Conservation (phyloP, 2,329 filamentous ascomycete species). For the Fusarium acutatum region DNA sequence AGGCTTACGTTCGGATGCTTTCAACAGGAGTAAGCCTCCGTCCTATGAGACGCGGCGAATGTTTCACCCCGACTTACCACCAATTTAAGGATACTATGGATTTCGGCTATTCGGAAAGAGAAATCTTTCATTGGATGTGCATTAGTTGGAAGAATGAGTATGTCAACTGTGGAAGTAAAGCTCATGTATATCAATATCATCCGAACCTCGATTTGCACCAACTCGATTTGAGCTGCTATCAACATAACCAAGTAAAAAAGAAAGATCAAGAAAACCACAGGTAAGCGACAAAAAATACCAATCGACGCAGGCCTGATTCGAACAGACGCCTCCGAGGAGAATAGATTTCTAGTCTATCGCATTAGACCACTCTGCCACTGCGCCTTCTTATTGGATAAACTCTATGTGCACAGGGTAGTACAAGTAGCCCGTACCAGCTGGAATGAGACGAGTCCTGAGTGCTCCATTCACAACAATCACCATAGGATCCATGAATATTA, state of each 20-base stretch:
- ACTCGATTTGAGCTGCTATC: too few species aligned
- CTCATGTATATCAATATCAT: too few species aligned
- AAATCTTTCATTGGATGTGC: neutral
- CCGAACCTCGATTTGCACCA: neutral
- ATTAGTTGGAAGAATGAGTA: neutral
- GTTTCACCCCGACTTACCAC: neutral
- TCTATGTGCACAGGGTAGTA: fast-evolving
- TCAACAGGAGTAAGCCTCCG: neutral
- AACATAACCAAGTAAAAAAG: neutral
- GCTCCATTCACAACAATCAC: neutral
- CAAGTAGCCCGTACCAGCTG: fast-evolving
- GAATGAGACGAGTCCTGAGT: too few species aligned
- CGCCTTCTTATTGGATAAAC: slow-evolving; percentile 20
- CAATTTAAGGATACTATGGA: neutral
- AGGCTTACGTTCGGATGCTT: neutral
- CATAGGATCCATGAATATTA: neutral
- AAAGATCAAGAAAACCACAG: neutral
- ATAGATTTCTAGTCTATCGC: slow-evolving; percentile 35
- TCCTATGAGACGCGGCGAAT: neutral
- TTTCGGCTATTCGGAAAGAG: too few species aligned
- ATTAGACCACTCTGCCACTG: slow-evolving; percentile 34
- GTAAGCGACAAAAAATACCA: neutral
- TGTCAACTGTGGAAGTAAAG: too few species aligned
- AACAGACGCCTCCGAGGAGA: slow-evolving; percentile 33
- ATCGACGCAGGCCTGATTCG: slow-evolving; percentile 32